These are phyloP conservation scores for Penicillium arizonense DNA, from an alignment of 495 filamentous ascomycete species.

Conservation along the genomic window DNA sequence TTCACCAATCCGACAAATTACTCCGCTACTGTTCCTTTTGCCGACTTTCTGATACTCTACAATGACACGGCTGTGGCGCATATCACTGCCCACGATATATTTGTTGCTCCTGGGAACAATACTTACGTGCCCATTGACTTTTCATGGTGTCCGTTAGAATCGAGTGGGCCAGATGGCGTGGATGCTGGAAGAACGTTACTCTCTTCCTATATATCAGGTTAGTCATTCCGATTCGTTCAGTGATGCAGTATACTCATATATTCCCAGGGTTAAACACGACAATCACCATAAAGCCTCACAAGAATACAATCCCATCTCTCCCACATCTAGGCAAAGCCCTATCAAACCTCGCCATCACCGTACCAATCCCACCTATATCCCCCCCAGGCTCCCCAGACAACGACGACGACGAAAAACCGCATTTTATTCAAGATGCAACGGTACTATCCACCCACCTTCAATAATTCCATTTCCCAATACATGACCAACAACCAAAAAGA, in stretches of 20 bases:
- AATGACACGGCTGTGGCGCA: constrained; percentile 76
- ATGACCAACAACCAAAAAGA: constrained; percentile 3
- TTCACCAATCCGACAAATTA: constrained; percentile 89
- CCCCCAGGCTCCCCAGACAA: constrained; percentile 47
- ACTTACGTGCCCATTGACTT: constrained; percentile 65
- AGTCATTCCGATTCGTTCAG: constrained; percentile 6
- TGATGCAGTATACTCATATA: background rate
- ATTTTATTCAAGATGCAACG: constrained; percentile 82
- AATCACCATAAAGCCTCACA: constrained; percentile 67
- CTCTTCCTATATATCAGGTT: constrained; percentile 84
- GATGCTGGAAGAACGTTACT: constrained; percentile 68
- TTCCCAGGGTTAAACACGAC: constrained; percentile 68
- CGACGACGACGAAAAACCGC: constrained; percentile 43
- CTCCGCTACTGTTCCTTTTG: constrained; percentile 72
- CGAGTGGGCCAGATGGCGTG: constrained; percentile 58
- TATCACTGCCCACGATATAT: constrained; percentile 58
- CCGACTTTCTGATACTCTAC: constrained; percentile 70
- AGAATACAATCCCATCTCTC: constrained; percentile 67
- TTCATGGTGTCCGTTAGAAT: constrained; percentile 65
- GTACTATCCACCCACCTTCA: constrained; percentile 44
- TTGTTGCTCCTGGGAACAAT: constrained; percentile 68
- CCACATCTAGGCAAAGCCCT: constrained; percentile 72
- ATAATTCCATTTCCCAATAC: constrained; percentile 15
- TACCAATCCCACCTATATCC: constrained; percentile 66
- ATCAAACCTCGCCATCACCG: constrained; percentile 60